Base-by-base conservation (phyloP, 257 asterid species). In the Petunia axillaris region DNA sequence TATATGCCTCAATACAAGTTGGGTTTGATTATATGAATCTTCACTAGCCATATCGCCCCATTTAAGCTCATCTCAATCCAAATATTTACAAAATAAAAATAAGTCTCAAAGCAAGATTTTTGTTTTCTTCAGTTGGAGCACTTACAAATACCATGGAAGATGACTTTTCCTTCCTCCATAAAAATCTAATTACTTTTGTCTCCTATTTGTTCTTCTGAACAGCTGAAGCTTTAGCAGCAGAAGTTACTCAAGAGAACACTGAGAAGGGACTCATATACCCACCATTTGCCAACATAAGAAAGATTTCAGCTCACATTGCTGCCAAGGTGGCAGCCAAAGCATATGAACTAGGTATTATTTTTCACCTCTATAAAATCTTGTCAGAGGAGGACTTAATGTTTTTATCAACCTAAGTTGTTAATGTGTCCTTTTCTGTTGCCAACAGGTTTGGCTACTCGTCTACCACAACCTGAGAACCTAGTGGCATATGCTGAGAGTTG, bases 251-350 rank as follows among this genome's bases (percentile, higher is more conserved):
- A 83, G 96, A 91, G 81, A 87, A 94, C 80, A 87, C 93, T 6
- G 92, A 89, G 62, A 94, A 87, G 48, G 98, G 98, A 57, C 93
- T 92, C 66, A 82, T 94, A 67, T 94, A 91, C 85, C 98, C 97
- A 1, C 97, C 97, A 63, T 89, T 94, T 68, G 16, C 97, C 14
- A 89, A 91, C 85, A 94, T 93, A 75, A 84, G 98, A 84, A 89
- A 91, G 89, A 94, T 94, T 75, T 94, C 98, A 15, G 98, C 98
- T 65, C 90, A 87, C 58, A 92, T 94, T 83, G 98, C 98, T 70
- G 98, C 97, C 35, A 81, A 80, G 48, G 97, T 94, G 16, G 97
- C 98, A 64, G 97, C 94, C 77, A 94, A 94, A 89, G 98, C 93
- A 66, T 94, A 93, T 16, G 97, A 93, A 67, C 97, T 94, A 3